Percentiles rank a stretch among this genome's conserved stretches.
Evolutionary conservation across 2,329 filamentous ascomycete species (phyloP).

Genomic region (Apiospora pterosperma): DNA sequence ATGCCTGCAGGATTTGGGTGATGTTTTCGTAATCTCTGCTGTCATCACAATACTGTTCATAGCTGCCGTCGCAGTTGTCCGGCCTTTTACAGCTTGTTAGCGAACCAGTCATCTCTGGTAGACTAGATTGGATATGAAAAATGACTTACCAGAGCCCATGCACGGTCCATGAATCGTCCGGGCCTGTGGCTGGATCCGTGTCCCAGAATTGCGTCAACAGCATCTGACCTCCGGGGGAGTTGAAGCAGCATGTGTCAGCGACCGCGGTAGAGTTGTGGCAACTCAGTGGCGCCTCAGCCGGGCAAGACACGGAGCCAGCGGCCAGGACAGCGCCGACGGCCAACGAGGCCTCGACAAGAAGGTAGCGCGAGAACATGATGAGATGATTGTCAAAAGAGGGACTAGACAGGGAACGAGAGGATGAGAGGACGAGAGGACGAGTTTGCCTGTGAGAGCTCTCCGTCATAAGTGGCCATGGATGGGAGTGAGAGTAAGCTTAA

Average conservation of each 20-base stretch:
- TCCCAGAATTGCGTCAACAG: conserved; percentile 80
- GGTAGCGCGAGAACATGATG: neutral
- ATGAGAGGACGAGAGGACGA: neutral
- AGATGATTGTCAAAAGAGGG: neutral
- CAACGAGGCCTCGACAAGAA: neutral
- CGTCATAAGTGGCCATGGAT: neutral
- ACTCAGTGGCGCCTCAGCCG: conserved; percentile 37
- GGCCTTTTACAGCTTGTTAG: conserved; percentile 37
- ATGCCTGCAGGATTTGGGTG: conserved; percentile 50
- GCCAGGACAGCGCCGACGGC: conserved; percentile 2
- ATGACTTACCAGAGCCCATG: conserved; percentile 56
- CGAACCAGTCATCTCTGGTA: neutral
- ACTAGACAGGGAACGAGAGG: neutral
- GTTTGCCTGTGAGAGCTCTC: neutral
- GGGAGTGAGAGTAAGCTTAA: neutral
- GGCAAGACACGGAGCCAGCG: conserved; percentile 24
- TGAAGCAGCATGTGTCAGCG: conserved; percentile 69
- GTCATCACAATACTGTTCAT: conserved; percentile 62
- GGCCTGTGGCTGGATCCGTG: conserved; percentile 59
- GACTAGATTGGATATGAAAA: too few species aligned
- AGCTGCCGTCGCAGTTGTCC: conserved; percentile 67
- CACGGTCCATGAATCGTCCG: conserved; percentile 68
- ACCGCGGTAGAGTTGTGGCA: conserved; percentile 32
- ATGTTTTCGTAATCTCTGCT: conserved; percentile 63
- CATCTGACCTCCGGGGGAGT: conserved; percentile 66